phyloP scores from a whole-genome alignment of 192 early-diverging fungal species.

The Lunasporangiospora selenospora region DNA sequence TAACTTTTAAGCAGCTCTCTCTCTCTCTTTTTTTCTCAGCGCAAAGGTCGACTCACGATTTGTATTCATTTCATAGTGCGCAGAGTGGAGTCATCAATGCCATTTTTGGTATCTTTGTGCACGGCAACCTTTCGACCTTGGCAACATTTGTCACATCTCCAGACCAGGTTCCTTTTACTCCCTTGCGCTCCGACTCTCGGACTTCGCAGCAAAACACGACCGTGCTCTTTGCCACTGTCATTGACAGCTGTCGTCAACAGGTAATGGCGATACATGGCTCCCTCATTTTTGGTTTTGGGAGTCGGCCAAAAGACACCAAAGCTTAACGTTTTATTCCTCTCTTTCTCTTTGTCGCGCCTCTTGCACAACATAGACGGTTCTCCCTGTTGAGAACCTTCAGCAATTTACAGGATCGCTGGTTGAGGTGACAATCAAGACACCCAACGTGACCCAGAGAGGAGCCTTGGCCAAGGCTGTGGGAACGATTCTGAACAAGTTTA shows the following conservation, averaged over 20 bases:
- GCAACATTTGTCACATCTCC: constrained; percentile 1
- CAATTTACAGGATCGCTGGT: constrained; percentile 54
- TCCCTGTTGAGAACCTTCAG: constrained; percentile 56
- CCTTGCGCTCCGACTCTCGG: constrained; percentile 13
- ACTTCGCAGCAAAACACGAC: constrained; percentile 39
- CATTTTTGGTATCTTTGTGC: constrained; percentile 53
- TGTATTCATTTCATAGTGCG: too few species aligned
- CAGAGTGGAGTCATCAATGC: constrained; percentile 52
- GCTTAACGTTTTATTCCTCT: background rate
- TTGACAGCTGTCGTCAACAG: constrained; percentile 48
- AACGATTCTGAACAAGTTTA: constrained; percentile 72
- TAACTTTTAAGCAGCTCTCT: too few species aligned
- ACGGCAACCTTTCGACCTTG: constrained; percentile 43
- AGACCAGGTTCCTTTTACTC: constrained; percentile 24
- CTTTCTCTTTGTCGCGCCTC: background rate
- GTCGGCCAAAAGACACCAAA: background rate
- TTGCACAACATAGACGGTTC: constrained; percentile 53
- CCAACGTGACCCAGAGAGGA: constrained; percentile 50
- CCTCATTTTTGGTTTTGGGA: background rate
- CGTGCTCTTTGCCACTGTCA: constrained; percentile 26
- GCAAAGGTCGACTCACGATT: too few species aligned
- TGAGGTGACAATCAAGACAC: constrained; percentile 45
- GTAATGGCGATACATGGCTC: too few species aligned
- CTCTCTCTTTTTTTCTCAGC: too few species aligned
- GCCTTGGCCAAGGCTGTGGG: constrained; percentile 64